Evolutionary conservation across 2,329 filamentous ascomycete genomes (phyloP).

Genomic region (Zymoseptoria passerinii): DNA sequence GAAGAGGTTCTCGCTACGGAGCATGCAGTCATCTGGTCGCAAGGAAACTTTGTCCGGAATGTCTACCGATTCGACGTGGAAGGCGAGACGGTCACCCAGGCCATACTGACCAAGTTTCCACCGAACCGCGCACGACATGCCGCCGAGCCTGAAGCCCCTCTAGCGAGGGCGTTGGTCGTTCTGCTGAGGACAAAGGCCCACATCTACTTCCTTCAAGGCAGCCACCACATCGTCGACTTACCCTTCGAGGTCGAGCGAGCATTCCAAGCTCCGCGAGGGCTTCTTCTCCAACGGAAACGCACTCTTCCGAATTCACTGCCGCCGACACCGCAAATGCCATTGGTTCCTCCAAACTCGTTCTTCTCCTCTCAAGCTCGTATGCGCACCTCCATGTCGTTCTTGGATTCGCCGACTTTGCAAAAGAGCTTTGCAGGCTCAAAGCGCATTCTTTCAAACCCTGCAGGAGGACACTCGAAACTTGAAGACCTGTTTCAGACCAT

Average conservation of each 20-base stretch:
- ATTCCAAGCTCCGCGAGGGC: slow-evolving; percentile 70
- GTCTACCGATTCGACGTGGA: slow-evolving; percentile 80
- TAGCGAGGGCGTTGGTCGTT: slow-evolving; percentile 62
- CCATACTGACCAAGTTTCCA: slow-evolving; percentile 75
- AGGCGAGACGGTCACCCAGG: slow-evolving; percentile 77
- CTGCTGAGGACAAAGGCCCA: slow-evolving; percentile 89
- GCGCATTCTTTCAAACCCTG: slow-evolving; percentile 19
- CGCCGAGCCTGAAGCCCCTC: too few species aligned
- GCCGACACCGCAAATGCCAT: slow-evolving; percentile 36
- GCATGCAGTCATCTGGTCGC: slow-evolving; percentile 77
- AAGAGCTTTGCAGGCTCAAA: slow-evolving; percentile 17
- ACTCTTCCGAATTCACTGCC: slow-evolving; percentile 38
- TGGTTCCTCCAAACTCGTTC: slow-evolving; percentile 75
- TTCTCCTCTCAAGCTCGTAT: slow-evolving; percentile 55
- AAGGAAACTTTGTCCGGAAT: slow-evolving; percentile 75
- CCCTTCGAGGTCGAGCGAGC: slow-evolving; percentile 90
- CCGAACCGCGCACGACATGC: slow-evolving; percentile 22
- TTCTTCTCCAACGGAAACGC: slow-evolving; percentile 77
- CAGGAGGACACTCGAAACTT: slow-evolving; percentile 18
- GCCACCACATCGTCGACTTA: slow-evolving; percentile 82
- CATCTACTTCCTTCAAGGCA: slow-evolving; percentile 81
- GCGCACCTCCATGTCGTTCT: slow-evolving; percentile 25
- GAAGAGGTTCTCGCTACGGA: slow-evolving; percentile 75
- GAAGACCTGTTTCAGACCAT: slow-evolving; percentile 24
- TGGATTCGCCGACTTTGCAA: slow-evolving; percentile 28